Evolutionary conservation across 345 rosid genomes (phyloP).

Genomic region (Gossypium ekmanianum): DNA sequence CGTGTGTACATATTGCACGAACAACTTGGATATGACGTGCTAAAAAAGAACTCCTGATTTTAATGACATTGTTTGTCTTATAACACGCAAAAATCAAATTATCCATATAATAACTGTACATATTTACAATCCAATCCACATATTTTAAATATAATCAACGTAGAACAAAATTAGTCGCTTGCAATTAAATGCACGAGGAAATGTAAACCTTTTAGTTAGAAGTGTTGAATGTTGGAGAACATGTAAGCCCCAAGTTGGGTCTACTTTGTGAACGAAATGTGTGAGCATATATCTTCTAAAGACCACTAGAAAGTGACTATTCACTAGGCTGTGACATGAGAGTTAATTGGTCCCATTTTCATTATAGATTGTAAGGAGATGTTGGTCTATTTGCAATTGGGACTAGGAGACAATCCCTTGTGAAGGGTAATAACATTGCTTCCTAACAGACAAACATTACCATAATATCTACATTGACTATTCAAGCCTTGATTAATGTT

Average conservation of each 20-base stretch:
- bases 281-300: constrained; percentile 9
- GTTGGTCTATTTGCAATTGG: constrained; percentile 1
- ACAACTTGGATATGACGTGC: no score
- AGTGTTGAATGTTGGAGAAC: not conserved
- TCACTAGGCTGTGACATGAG: not conserved
- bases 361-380: constrained; percentile 4
- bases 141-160: no score
- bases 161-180: no score
- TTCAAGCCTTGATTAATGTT: constrained; percentile 2
- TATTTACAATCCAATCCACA: no score
- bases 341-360: constrained; percentile 13
- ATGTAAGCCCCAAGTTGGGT: not conserved
- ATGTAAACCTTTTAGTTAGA: not conserved
- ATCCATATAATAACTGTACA: no score
- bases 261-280: constrained; percentile 11
- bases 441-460: constrained; percentile 3
- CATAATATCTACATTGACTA: no score
- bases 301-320: constrained; percentile 10
- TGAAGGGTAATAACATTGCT: constrained; percentile 30
- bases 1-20: no score
- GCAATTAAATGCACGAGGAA: constrained; percentile 25
- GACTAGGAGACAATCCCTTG: constrained; percentile 40
- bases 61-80: no score
- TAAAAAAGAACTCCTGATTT: no score
- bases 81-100: no score